Base-by-base conservation (phyloP, 495 filamentous ascomycete genomes). In the Penicillium lividum region DNA sequence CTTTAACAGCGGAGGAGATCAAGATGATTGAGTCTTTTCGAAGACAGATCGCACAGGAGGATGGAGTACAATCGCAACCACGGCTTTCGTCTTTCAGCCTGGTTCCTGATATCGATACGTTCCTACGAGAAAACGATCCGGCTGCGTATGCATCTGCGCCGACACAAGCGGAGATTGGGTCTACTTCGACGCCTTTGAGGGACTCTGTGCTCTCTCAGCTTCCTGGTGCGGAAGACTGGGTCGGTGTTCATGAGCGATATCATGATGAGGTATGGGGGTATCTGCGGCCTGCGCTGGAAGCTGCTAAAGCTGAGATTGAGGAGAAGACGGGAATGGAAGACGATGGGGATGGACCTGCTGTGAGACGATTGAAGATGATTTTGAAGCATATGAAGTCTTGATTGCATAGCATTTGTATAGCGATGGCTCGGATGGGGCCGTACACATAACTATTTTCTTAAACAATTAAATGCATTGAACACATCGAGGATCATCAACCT, bases 251-350 rank as follows among this genome's bases (percentile, higher is more conserved):
- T 62, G 85, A 81, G 38, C 73, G 76, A 33, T 92, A 92, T 64
- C 80, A 85, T 33, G 87, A 92, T 69, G 87, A 91, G 57, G 87
- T 93, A 10, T 93, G 90, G 89, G 90, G 89, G 58, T 86, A 86
- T 59, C 68, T 91, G 43, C 63, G 77, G 22, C 80, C 84, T n/a
- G 74, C 87, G 40, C 74, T 89, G 31, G 75, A 82, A 57, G 80
- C 83, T 46, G 88, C 89, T n/a, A 74, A 74, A 42, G 65, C 73
- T 50, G 89, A 92, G 66, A 68, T 89, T 38, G 73, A 76, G 51
- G 67, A 73, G 56, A 71, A 64, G 13, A 38, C 13, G 13, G 68
- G 73, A n/a, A 84, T 84, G 54, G 64, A 82, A 18, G 59, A 56
- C 22, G 57, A 68, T 44, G 68, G 62, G 11, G 54, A 73, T 45